phyloP scores from a whole-genome alignment of 345 rosid genomes.

The Euphorbia lathyris region DNA sequence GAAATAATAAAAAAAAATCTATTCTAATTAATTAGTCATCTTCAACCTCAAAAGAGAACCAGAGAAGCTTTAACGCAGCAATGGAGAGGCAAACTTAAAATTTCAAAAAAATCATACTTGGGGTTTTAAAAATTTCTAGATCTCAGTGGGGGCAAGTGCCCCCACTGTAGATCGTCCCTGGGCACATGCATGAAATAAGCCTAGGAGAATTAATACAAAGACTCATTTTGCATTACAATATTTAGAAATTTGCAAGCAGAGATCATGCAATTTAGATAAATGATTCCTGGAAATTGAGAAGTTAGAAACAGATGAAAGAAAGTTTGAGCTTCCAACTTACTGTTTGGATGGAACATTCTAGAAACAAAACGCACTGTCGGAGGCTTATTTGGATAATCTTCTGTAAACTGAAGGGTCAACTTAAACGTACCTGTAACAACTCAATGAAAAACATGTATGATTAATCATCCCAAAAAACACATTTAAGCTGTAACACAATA shows the following conservation, averaged over 20 bases:
- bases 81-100: too few species aligned
- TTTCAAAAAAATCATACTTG: too few species aligned
- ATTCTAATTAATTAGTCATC: too few species aligned
- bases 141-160: too few species aligned
- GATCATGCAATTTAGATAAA: background rate
- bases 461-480: background rate
- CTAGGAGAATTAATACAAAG: background rate
- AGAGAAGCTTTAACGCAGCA: too few species aligned
- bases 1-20: too few species aligned
- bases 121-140: too few species aligned
- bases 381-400: conserved; percentile 62
- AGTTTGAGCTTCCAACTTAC: conserved; percentile 28
- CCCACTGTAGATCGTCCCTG: too few species aligned
- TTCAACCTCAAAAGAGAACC: too few species aligned
- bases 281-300: background rate
- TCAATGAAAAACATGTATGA: conserved; percentile 1
- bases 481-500: background rate
- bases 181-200: background rate
- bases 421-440: conserved; percentile 51
- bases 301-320: background rate
- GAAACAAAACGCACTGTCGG: conserved; percentile 60
- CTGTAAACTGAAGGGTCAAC: conserved; percentile 52
- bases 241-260: background rate
- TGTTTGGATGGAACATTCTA: conserved; percentile 58
- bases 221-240: background rate